Evolutionary conservation across 2,329 filamentous ascomycete genomes (phyloP).

Genomic region (Colletotrichum sidae): DNA sequence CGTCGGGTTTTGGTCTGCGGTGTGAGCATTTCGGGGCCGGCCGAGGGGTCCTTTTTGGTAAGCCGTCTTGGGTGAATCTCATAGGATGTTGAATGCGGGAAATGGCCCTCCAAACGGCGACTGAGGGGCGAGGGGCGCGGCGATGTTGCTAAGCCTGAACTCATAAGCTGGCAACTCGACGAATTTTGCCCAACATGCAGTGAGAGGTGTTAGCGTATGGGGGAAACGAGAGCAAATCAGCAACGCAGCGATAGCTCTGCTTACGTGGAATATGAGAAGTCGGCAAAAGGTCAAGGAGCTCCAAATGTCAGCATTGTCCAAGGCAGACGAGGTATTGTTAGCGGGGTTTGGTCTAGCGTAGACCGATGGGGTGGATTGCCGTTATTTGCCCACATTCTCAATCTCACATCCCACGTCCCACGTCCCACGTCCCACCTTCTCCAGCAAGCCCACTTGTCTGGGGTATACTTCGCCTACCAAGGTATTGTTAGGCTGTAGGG

Average conservation of each 20-base stretch:
- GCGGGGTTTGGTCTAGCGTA: slow-evolving; percentile 25
- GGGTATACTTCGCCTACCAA: neutral
- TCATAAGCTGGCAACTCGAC: slow-evolving; percentile 3
- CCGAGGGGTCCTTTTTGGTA: slow-evolving; percentile 11
- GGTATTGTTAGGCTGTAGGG: slow-evolving; percentile 19
- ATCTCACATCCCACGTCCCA: neutral
- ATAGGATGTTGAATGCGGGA: slow-evolving; percentile 2
- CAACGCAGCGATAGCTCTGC: slow-evolving; percentile 13
- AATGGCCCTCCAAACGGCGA: slow-evolving; percentile 8
- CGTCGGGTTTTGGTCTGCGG: slow-evolving; percentile 11
- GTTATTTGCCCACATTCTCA: slow-evolving; percentile 1
- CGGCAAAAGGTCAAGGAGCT: slow-evolving; percentile 5
- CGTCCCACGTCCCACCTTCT: slow-evolving; percentile 21
- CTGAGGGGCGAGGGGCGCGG: slow-evolving; percentile 1
- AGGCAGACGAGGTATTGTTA: slow-evolving; percentile 11
- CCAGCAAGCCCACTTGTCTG: slow-evolving; percentile 2
- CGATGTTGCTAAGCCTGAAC: slow-evolving; percentile 1
- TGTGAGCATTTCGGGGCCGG: slow-evolving; percentile 24
- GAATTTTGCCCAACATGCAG: slow-evolving; percentile 19
- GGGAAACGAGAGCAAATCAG: slow-evolving; percentile 7
- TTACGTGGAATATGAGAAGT: slow-evolving; percentile 15
- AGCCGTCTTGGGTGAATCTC: slow-evolving; percentile 1
- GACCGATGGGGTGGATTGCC: slow-evolving; percentile 28
- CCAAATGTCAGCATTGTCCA: slow-evolving; percentile 23
- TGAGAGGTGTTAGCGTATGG: slow-evolving; percentile 8